A percentile compares a stretch with the other conserved stretches of the same genome.
These are phyloP conservation scores for Stachybotrys chartarum DNA, from an alignment of 2,329 filamentous ascomycete genomes.

Conservation along the genomic window DNA sequence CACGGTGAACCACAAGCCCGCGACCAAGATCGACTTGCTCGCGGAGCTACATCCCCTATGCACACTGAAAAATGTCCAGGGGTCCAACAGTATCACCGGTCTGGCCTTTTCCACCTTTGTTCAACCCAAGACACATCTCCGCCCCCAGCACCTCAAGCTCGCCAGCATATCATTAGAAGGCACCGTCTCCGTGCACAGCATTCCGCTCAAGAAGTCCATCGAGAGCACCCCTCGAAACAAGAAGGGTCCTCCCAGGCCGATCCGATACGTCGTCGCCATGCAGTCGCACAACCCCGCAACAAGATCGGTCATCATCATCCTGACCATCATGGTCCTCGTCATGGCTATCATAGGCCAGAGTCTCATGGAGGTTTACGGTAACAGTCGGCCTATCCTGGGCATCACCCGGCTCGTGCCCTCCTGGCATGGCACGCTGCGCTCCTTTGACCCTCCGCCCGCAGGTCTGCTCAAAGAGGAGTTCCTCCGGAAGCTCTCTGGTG, in stretches of 20 bases:
- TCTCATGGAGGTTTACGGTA: conserved; percentile 56
- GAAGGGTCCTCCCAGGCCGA: conserved; percentile 35
- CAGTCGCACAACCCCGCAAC: conserved; percentile 47
- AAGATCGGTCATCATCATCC: conserved; percentile 42
- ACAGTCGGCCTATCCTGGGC: conserved; percentile 48
- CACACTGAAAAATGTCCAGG: conserved; percentile 47
- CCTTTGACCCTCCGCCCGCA: conserved; percentile 14
- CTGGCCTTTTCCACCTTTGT: conserved; percentile 51
- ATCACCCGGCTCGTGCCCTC: conserved; percentile 48
- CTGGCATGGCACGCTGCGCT: conserved; percentile 26
- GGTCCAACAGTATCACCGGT: conserved; percentile 48
- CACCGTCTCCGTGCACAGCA: conserved; percentile 70
- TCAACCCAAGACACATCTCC: conserved; percentile 39
- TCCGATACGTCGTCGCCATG: conserved; percentile 64
- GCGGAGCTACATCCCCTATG: conserved; percentile 44
- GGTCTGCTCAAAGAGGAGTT: conserved; percentile 22
- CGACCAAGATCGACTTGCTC: conserved; percentile 40
- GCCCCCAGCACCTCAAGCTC: conserved; percentile 52
- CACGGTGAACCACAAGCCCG: conserved; percentile 62
- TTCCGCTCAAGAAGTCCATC: conserved; percentile 53
- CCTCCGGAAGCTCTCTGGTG: conserved; percentile 28
- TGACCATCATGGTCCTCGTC: conserved; percentile 50
- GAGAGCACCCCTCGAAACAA: conserved; percentile 27
- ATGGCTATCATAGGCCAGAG: conserved; percentile 57
- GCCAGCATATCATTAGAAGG: conserved; percentile 78